Evolutionary conservation across 2,329 filamentous ascomycete species (phyloP).

Genomic region (Leptosphaerulina australis): DNA sequence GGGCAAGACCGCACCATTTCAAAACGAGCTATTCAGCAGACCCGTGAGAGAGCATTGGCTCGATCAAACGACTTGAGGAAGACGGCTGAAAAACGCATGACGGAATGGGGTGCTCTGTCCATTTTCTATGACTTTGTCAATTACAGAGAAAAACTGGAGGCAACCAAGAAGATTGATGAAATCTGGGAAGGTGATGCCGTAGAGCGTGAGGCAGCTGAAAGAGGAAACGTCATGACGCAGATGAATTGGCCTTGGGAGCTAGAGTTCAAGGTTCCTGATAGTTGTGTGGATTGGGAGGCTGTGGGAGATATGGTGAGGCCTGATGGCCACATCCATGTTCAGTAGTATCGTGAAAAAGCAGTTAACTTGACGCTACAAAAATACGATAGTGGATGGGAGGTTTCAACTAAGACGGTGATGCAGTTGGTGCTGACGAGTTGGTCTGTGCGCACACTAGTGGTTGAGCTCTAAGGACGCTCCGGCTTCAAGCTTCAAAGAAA

Average conservation of each 20-base stretch:
- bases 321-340: not conserved
- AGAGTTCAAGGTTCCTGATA: constrained; percentile 3
- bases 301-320: not conserved
- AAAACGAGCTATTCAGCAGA: not conserved
- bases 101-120: constrained; percentile 3
- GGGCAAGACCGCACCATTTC: not conserved
- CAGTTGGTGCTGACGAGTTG: not conserved
- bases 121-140: constrained; percentile 15
- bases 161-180: not conserved
- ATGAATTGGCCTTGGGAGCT: constrained; percentile 15
- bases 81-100: constrained; percentile 10
- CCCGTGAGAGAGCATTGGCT: not conserved
- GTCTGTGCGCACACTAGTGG: constrained; percentile 8
- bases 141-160: constrained; percentile 8
- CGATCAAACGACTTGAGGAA: not conserved
- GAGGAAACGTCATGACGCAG: not conserved
- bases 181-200: constrained; percentile 13
- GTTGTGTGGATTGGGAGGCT: constrained; percentile 1
- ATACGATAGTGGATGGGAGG: too few relatives aligned
- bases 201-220: constrained; percentile 3
- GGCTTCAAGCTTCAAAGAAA: constrained; percentile 7
- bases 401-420: too few relatives aligned
- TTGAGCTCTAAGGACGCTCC: constrained; percentile 1
- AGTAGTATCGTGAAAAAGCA: too few relatives aligned
- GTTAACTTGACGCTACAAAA: too few relatives aligned